Conservation (phyloP, 495 filamentous ascomycete genomes). For the Penicillium samsonianum region DNA sequence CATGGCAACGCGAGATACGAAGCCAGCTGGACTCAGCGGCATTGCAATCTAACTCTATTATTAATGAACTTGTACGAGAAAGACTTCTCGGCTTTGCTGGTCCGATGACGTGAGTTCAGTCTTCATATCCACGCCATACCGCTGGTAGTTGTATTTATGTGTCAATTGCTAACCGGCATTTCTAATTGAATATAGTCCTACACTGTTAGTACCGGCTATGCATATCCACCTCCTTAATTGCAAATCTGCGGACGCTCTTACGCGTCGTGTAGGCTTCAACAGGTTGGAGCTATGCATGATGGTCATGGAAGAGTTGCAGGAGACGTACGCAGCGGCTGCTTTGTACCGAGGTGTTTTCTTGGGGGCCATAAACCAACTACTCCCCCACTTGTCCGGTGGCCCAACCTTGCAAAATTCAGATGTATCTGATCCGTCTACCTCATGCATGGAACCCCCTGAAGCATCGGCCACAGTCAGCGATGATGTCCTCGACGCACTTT, state of each 20-base stretch:
- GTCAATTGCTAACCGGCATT: background rate
- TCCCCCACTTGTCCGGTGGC: background rate
- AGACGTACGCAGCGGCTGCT: conserved; percentile 32
- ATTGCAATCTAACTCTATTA: conserved; percentile 2
- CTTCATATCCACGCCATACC: too few species aligned
- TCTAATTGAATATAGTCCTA: conserved; percentile 25
- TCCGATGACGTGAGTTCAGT: conserved; percentile 34
- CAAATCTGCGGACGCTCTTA: conserved; percentile 31
- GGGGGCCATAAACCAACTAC: conserved; percentile 23
- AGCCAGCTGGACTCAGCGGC: conserved; percentile 4
- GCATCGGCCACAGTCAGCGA: conserved; percentile 6
- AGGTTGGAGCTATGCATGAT: conserved; percentile 47
- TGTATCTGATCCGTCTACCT: background rate
- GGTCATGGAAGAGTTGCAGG: conserved; percentile 40
- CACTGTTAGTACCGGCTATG: conserved; percentile 43
- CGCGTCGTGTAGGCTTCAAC: conserved; percentile 37
- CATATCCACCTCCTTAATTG: conserved; percentile 41
- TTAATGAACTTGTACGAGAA: conserved; percentile 8
- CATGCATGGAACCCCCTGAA: background rate
- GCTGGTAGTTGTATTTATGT: background rate
- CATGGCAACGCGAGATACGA: conserved; percentile 2
- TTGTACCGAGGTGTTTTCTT: conserved; percentile 35
- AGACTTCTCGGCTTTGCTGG: conserved; percentile 10
- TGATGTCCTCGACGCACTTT: conserved; percentile 27
- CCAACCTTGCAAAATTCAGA: too few species aligned